Evolutionary conservation across 225 moss, liverwort and hornwort species (phyloP).

Genomic region (Pseudisothecium myosuroides): DNA sequence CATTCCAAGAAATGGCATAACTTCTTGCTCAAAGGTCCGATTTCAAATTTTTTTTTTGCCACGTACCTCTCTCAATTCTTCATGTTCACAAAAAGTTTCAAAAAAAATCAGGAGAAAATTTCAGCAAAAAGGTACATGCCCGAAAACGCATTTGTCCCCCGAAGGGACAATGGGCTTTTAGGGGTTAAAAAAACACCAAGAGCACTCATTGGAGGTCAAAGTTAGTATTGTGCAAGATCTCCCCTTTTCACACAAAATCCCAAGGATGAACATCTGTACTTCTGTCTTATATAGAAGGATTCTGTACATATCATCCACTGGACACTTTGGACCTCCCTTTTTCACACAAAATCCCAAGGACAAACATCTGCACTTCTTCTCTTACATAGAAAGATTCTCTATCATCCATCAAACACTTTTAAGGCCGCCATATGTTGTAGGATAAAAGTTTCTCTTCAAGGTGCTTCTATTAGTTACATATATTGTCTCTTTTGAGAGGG

Average conservation of each 20-base stretch:
- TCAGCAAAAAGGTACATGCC: no score
- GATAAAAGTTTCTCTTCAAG: no score
- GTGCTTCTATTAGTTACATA: no score
- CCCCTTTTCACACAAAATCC: not conserved
- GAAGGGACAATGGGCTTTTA: no score
- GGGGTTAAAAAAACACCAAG: not conserved
- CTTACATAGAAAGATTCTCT: not conserved
- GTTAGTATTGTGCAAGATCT: rapidly evolving
- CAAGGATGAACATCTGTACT: not conserved
- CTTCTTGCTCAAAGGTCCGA: no score
- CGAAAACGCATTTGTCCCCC: no score
- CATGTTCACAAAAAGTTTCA: no score
- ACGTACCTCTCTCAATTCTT: no score
- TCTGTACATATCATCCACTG: not conserved
- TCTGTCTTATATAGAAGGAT: not conserved
- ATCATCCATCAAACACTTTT: not conserved
- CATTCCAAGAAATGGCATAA: no score
- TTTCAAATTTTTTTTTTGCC: no score
- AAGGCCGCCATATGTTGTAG: no score
- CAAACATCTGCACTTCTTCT: not conserved
- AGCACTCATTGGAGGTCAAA: not conserved
- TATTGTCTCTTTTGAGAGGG: not conserved
- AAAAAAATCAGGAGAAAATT: no score
- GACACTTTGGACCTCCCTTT: not conserved
- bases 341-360: not conserved